phyloP scores from a whole-genome alignment of 805 yeast species.

The Lipomyces orientalis region DNA sequence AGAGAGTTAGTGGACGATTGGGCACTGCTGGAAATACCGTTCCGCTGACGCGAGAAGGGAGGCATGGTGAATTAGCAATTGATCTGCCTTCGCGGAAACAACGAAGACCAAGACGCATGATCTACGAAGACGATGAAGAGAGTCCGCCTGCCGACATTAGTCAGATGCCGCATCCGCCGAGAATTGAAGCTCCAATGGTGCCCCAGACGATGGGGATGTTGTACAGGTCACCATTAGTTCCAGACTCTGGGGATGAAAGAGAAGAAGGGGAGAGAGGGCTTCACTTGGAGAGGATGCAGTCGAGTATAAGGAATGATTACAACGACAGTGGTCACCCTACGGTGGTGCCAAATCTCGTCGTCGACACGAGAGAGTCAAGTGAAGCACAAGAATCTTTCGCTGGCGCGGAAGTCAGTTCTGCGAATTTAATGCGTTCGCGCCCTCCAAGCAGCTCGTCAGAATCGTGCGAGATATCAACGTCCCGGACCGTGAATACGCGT shows the following conservation, averaged over 20 bases:
- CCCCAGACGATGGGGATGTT: neutral
- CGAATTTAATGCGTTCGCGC: conserved; percentile 1
- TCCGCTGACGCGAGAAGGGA: neutral
- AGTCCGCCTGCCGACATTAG: neutral
- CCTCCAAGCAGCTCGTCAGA: neutral
- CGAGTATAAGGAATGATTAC: neutral
- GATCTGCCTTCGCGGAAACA: neutral
- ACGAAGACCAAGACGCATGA: neutral
- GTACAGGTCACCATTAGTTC: neutral
- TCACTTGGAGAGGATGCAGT: neutral
- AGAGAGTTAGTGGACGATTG: neutral
- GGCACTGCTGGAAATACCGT: neutral
- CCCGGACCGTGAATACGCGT: neutral
- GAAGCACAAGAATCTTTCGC: neutral
- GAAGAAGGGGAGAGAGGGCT: neutral
- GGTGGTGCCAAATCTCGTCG: neutral
- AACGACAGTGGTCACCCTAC: neutral
- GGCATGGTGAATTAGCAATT: neutral
- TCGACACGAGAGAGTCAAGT: neutral
- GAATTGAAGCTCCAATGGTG: neutral
- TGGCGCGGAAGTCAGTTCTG: neutral
- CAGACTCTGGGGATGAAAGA: neutral
- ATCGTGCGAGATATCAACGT: neutral
- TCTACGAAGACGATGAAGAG: neutral
- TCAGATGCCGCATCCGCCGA: neutral